A percentile compares a stretch with the other conserved stretches of the same genome.
phyloP scores from a whole-genome alignment of 208 protist species.

The Acanthamoeba castellanii region DNA sequence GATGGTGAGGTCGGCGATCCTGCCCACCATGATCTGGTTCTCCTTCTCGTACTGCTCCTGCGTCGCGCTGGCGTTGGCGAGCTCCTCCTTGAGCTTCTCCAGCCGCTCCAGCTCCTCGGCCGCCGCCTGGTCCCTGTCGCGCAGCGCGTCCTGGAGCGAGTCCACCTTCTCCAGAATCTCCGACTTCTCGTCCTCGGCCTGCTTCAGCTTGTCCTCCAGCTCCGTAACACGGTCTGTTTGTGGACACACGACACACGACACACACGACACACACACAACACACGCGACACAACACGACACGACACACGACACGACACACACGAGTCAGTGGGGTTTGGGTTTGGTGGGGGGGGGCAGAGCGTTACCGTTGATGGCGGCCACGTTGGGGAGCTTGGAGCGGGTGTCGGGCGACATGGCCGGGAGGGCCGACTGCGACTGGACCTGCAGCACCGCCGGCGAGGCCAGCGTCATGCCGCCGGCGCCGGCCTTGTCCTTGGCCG shows the following conservation, averaged over 20 bases:
- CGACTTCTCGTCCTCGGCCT: slow-evolving; percentile 49
- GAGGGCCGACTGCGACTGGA: background rate
- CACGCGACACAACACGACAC: no score
- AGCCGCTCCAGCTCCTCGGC: background rate
- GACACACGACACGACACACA: no score
- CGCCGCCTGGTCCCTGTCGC: background rate
- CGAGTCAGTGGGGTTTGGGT: no score
- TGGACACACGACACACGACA: no score
- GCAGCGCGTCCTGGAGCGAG: background rate
- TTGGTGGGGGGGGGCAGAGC: no score
- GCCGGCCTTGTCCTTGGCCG: background rate
- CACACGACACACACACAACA: no score
- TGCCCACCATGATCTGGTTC: slow-evolving; percentile 71
- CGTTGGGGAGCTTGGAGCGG: slow-evolving; percentile 61
- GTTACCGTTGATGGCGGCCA: slow-evolving; percentile 42
- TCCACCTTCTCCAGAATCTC: slow-evolving; percentile 39
- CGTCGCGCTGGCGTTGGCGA: slow-evolving; percentile 10
- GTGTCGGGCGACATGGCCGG: slow-evolving; percentile 11
- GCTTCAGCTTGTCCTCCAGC: slow-evolving; percentile 59
- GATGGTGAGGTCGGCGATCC: slow-evolving; percentile 58
- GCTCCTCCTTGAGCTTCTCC: slow-evolving; percentile 67
- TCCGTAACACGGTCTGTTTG: slow-evolving; percentile 7
- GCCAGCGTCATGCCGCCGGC: background rate
- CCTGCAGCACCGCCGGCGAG: background rate
- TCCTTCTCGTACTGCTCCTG: slow-evolving; percentile 67